Evolutionary conservation across 2,329 filamentous ascomycete species (phyloP), one percentile per base, ranked within the genome.

Genomic region (Aspergillus flavus): DNA sequence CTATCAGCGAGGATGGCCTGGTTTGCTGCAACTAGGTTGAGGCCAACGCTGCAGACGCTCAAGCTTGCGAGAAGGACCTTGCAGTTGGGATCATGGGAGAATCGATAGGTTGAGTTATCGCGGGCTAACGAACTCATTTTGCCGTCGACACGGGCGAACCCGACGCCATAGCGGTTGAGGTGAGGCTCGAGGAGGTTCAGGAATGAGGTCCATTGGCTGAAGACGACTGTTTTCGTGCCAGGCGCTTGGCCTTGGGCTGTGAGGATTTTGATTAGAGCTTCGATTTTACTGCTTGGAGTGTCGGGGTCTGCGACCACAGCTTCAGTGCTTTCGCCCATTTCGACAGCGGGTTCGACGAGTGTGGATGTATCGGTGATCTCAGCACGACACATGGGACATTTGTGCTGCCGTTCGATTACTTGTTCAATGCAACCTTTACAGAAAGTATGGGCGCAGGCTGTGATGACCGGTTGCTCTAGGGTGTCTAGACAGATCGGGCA

Each of bases 1-100:
- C 87, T 91, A 76, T 97, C 93, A 0, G 88, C 87, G 23, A 97
- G 82, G 53, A 97, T 88, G 63, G 96, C 92, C 7, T 93, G 93
- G 70, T 95, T 93, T 0, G 93, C 93, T 0, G 92, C 89, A 0
- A 94, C 91, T 14, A 97, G 85, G 70, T 96, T 96, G 53, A 97
- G 83, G 0, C 93, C 93, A 1, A 97, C 93, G 58, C 89, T 91
- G 77, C 92, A 94, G 7, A 95, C 93, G 9, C 87, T 86, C 48
- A 97, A 81, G 72, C 90, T 93, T 2, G 93, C 93, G 2, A 97
- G 88, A 81, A 97, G 85, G 69, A 97, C 86, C 0, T 87, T 89
- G 62, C 87, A 92, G 1, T 86, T 76, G 0, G 88, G 82, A 61
- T 95, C 88, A 3, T 83, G 82, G 62, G 91, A 88, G 34, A 97